phyloP scores from a whole-genome alignment of 495 filamentous ascomycete genomes.

The Neurospora africana region DNA sequence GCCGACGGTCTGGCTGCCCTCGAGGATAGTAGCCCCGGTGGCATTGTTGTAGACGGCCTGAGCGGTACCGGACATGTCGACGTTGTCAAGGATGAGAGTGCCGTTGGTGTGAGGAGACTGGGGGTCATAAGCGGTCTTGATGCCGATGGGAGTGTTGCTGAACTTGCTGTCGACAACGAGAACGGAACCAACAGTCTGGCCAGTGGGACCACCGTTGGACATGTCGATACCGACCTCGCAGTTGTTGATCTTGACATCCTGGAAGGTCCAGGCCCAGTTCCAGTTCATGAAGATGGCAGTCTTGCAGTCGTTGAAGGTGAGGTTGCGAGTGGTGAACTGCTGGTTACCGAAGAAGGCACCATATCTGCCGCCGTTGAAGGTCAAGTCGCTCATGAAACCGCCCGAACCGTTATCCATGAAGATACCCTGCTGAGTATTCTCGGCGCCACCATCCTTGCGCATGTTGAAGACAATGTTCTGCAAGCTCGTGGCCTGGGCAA shows the following conservation, averaged over 20 bases:
- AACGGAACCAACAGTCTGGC: conserved; percentile 69
- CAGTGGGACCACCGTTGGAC: conserved; percentile 46
- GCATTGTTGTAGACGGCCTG: conserved; percentile 44
- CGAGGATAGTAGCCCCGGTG: conserved; percentile 51
- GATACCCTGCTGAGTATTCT: conserved; percentile 76
- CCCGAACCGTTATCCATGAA: conserved; percentile 97
- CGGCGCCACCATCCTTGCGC: conserved; percentile 55
- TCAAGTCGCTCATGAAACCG: conserved; percentile 79
- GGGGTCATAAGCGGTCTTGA: conserved; percentile 63
- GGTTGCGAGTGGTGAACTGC: conserved; percentile 87
- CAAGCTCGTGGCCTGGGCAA: conserved; percentile 84
- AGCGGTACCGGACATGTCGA: conserved; percentile 53
- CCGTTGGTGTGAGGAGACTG: conserved; percentile 56
- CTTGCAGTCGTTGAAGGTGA: conserved; percentile 80
- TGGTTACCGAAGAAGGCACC: conserved; percentile 87
- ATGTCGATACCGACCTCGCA: conserved; percentile 75
- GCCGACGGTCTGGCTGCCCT: conserved; percentile 57
- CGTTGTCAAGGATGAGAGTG: conserved; percentile 76
- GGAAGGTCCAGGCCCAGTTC: conserved; percentile 89
- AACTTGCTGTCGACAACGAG: conserved; percentile 72
- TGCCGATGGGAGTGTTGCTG: conserved; percentile 59
- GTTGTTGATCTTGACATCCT: conserved; percentile 70
- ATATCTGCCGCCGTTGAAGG: conserved; percentile 77
- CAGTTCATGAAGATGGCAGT: conserved; percentile 91
- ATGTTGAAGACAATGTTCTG: conserved; percentile 91